Evolutionary conservation across 495 filamentous ascomycete species (phyloP), one percentile per base, ranked within the genome.

Genomic region (Acidomyces sp.): DNA sequence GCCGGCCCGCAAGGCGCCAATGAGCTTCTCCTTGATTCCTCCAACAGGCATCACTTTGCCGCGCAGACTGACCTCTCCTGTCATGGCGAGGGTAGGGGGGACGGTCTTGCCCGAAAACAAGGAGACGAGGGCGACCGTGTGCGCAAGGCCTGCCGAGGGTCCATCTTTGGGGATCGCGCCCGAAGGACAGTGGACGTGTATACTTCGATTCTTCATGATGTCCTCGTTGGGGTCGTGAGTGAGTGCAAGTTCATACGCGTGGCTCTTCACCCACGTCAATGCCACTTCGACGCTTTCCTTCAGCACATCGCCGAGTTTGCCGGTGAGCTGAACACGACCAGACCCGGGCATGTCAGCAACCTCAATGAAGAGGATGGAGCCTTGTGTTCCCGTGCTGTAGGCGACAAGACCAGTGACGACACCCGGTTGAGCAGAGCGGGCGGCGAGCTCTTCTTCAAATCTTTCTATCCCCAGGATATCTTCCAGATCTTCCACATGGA

Each of bases 21-120:
- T 96, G 21, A 96, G 66, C 59, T 99, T 99, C 74, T 99, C 90
- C 68, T 95, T 94, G 62, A 96, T 96, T 17, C 92, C 90, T 16
- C 90, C 90, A 41, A 93, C 87, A 7, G 85, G 81, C 64, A 78
- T 75, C 37, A 99, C 79, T 45, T 85, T 74, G 10, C 90, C 90
- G 12, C 92, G 71, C 23, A 99, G 71, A 46, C 80, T 82, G 28
- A 96, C 75, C 59, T 99, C 90, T 17, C 90, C 92, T 17, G 90
- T 99, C 90, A 99, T 99, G 32, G 90, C 90, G 53, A 96, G 75
- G 20, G 81, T 85, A 5, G 90, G 84, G 22, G 92, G 82, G 2
- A 99, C 88, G 22, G 82, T 63, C 52, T 86, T 86, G 41, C 82
- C 84, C 12, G 75, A 78, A 60, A 99, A 95, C 26, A 99, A 66